Conservation (phyloP, 129 eudicot species). For the Tanacetum coccineum region DNA sequence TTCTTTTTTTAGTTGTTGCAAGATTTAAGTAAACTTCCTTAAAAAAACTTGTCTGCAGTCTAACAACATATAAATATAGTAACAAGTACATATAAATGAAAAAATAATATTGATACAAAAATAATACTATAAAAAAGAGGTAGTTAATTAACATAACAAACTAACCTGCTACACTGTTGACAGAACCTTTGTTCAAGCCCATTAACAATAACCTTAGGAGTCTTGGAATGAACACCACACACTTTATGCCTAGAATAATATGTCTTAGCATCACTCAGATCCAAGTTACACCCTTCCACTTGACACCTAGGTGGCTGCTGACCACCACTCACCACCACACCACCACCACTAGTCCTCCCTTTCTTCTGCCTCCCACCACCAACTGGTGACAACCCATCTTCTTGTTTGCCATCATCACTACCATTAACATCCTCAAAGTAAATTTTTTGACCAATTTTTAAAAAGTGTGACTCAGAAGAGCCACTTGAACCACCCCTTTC, state of each 20-base stretch:
- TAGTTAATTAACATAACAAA: background rate
- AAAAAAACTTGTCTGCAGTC: background rate
- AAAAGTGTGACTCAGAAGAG: conserved; percentile 37
- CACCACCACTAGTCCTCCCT: conserved; percentile 56
- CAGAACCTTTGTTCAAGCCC: conserved; percentile 92
- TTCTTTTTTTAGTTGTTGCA: background rate
- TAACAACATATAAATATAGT: background rate
- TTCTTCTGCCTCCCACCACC: conserved; percentile 55
- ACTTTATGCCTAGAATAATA: conserved; percentile 94
- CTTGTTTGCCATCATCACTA: conserved; percentile 39
- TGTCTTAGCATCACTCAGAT: conserved; percentile 88
- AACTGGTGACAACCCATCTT: conserved; percentile 44
- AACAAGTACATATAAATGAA: background rate
- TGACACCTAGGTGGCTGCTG: conserved; percentile 76
- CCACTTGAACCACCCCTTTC: conserved; percentile 39
- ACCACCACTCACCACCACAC: conserved; percentile 27
- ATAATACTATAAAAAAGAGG: background rate
- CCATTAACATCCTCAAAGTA: conserved; percentile 77
- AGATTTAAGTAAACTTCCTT: background rate
- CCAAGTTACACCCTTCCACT: conserved; percentile 87
- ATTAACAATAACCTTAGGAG: conserved; percentile 65
- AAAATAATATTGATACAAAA: background rate
- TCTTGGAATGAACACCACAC: conserved; percentile 80
- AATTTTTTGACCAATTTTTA: conserved; percentile 57
- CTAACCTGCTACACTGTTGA: conserved; percentile 99